Conservation (phyloP, 2,329 filamentous ascomycete species). For the Amylocarpus encephaloides region DNA sequence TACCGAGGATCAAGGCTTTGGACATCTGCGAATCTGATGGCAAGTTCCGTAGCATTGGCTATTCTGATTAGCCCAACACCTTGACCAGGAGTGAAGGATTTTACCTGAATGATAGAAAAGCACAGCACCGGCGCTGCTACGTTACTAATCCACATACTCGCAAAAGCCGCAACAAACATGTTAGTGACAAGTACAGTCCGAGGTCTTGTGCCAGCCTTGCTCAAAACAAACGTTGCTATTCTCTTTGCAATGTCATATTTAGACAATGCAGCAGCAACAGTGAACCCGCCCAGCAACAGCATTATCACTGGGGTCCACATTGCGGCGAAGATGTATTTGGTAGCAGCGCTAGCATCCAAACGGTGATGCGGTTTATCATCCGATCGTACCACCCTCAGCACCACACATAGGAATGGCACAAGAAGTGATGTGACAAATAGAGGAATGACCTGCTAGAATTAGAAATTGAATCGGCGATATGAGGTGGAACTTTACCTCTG, state of each 20-base stretch:
- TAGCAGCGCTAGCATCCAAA: constrained; percentile 73
- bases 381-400: constrained; percentile 75
- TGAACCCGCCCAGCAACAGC: constrained; percentile 93
- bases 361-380: constrained; percentile 65
- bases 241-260: constrained; percentile 98
- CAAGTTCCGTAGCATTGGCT: constrained; percentile 91
- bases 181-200: constrained; percentile 88
- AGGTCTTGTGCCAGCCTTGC: constrained; percentile 89
- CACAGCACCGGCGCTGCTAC: constrained; percentile 95
- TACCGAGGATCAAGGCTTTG: constrained; percentile 90
- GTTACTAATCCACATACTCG: constrained; percentile 99
- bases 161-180: constrained; percentile 97
- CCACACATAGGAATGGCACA: constrained; percentile 87
- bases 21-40: constrained; percentile 87
- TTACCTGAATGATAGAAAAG: constrained; percentile 91
- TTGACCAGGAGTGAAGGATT: constrained; percentile 21
- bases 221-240: constrained; percentile 91
- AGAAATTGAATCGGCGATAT: constrained; percentile 8
- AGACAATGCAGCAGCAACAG: constrained; percentile 86
- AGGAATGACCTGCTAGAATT: constrained; percentile 65
- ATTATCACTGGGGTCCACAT: constrained; percentile 99
- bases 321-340: constrained; percentile 78
- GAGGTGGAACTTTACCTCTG: constrained; percentile 56
- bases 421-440: constrained; percentile 93
- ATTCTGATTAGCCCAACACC: constrained; percentile 5